Percentiles rank a stretch among this genome's conserved stretches.
These are phyloP conservation scores for Amphirosellinia nigrospora DNA, from an alignment of 495 filamentous ascomycete genomes.

Conservation along the genomic window DNA sequence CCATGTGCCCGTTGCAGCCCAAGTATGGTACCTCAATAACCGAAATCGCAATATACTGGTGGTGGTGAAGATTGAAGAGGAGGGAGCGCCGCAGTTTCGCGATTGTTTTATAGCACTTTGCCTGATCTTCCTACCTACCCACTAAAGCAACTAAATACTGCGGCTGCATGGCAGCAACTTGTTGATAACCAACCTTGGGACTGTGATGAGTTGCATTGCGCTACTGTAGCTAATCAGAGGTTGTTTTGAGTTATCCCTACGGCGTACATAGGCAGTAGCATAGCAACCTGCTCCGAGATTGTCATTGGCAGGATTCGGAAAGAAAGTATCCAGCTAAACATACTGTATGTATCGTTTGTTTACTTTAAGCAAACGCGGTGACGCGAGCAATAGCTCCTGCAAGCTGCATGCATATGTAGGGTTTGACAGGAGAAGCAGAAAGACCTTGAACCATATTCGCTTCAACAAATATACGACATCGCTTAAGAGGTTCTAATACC, in stretches of 20 bases:
- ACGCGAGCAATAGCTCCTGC: constrained; percentile 20
- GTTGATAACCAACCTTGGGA: constrained; percentile 9
- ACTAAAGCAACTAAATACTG: constrained; percentile 1
- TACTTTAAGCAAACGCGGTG: constrained; percentile 14
- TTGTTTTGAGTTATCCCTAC: not conserved
- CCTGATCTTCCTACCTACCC: not conserved
- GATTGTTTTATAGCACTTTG: not conserved
- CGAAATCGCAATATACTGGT: too few relatives aligned
- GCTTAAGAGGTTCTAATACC: not conserved
- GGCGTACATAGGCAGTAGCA: not conserved
- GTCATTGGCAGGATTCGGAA: constrained; percentile 7
- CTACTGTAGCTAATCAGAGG: constrained; percentile 4
- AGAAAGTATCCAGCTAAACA: not conserved
- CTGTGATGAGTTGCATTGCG: constrained; percentile 7
- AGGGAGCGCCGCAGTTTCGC: not conserved
- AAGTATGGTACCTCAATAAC: too few relatives aligned
- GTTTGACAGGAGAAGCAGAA: not conserved
- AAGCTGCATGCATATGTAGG: constrained; percentile 18
- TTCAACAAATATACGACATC: not conserved
- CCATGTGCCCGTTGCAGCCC: not conserved
- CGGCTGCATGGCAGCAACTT: not conserved
- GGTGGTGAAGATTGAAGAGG: too few relatives aligned
- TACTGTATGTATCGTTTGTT: constrained; percentile 5
- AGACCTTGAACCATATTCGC: not conserved
- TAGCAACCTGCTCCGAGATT: not conserved